Evolutionary conservation across 176 grass and related monocot genomes (phyloP), one percentile per base, ranked within the genome.

Genomic region (Oropetium thomaeum): DNA sequence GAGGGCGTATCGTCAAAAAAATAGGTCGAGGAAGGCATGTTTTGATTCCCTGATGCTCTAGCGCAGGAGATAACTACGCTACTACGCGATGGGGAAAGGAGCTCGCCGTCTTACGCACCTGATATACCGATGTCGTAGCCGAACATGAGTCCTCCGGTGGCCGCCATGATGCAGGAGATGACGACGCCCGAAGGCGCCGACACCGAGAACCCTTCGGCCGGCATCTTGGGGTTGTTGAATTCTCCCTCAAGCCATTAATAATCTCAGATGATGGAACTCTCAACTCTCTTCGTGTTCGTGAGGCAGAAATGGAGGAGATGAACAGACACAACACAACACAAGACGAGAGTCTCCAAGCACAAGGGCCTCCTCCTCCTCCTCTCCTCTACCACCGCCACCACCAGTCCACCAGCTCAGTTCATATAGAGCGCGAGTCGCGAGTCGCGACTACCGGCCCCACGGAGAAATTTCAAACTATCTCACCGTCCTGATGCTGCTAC

Each of bases 81-180:
- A n/a, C n/a, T n/a, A 42, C 34, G 5, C 14, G 1, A 13, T 16
- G 8, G 22, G 22, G 10, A 31, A 17, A 49, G 27, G 9, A 10
- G 49, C 1, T 58, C 9, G 29, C 39, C n/a, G 23, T 13, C n/a
- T n/a, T n/a, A n/a, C n/a, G n/a, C n/a, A 97, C 95, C 95, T 85
- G 95, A 93, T 41, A 97, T 89, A 0, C 95, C 95, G 58, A 97
- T 67, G 61, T 97, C 94, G 64, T 97, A 97, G 44, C 95, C 95
- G 58, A 97, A 97, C 95, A 97, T 97, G 47, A 97, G 71, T 0
- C 95, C 95, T 7, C 90, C 90, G 61, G 95, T 97, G 59, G 95
- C 83, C 51, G 90, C 95, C 95, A 97, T 93, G 90, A 93, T 81
- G 84, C 95, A 93, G 40, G 90, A 97, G 67, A 97, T 77, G 79